These are phyloP conservation scores for Coemansia sp. DNA, from an alignment of 192 early-diverging fungal species.

Conservation along the genomic window DNA sequence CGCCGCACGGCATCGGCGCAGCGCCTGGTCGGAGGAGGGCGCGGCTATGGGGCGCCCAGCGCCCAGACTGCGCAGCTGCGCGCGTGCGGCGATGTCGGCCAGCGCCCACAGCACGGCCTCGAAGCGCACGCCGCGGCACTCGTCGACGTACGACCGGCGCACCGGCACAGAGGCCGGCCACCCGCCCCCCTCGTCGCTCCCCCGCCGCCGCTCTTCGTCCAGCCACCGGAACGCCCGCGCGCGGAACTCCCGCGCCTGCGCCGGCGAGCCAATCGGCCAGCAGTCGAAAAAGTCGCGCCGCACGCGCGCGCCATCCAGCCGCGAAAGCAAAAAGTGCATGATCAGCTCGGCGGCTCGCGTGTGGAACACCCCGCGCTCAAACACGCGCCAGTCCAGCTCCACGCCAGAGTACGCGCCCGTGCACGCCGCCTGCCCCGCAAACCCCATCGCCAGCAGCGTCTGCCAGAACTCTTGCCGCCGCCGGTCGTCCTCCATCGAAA, in stretches of 20 bases:
- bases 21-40: too few relatives aligned
- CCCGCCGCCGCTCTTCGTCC: too few relatives aligned
- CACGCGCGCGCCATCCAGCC: slow-evolving; percentile 34
- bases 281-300: slow-evolving; percentile 56
- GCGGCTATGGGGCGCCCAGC: background rate
- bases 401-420: slow-evolving; percentile 51
- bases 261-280: slow-evolving; percentile 62
- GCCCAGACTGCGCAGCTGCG: slow-evolving; percentile 8
- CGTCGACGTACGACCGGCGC: slow-evolving; percentile 51
- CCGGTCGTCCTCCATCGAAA: background rate
- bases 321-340: slow-evolving; percentile 58
- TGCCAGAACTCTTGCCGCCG: slow-evolving; percentile 46
- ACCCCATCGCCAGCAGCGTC: slow-evolving; percentile 45
- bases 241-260: slow-evolving; percentile 62
- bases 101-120: slow-evolving; percentile 45
- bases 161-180: slow-evolving; percentile 47
- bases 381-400: slow-evolving; percentile 54
- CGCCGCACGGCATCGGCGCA: slow-evolving; percentile 17
- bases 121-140: slow-evolving; percentile 46
- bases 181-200: too few relatives aligned
- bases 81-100: slow-evolving; percentile 6
- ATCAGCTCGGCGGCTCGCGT: slow-evolving; percentile 61
- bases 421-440: slow-evolving; percentile 26
- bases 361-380: slow-evolving; percentile 61
- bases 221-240: slow-evolving; percentile 62